Percentiles rank a stretch among this genome's conserved stretches.
Evolutionary conservation across 352 stramenopile species (phyloP).

Genomic region (Phytophthora ohioensis): DNA sequence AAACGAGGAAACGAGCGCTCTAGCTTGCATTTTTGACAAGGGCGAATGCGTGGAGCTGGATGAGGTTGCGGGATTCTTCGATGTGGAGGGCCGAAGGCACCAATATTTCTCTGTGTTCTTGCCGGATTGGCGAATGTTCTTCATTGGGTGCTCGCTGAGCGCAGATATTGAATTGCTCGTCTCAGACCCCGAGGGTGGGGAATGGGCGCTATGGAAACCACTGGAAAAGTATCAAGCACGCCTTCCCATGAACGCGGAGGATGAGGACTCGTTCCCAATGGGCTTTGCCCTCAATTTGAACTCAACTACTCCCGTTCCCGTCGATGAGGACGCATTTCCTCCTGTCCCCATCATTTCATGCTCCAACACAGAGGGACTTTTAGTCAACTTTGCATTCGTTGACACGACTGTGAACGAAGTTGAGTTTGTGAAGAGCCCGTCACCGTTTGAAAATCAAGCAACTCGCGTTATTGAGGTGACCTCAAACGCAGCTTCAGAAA

Average conservation of each 20-base stretch:
- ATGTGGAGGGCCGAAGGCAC: conserved; percentile 61
- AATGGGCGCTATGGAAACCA: conserved; percentile 81
- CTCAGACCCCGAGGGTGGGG: conserved; percentile 58
- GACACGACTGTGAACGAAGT: conserved; percentile 66
- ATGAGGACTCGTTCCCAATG: conserved; percentile 76
- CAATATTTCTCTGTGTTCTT: conserved; percentile 77
- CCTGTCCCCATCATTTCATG: conserved; percentile 64
- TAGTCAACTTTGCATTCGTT: conserved; percentile 78
- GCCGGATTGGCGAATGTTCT: conserved; percentile 83
- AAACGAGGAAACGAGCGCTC: conserved; percentile 58
- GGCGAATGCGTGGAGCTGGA: conserved; percentile 61
- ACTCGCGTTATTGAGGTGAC: conserved; percentile 19
- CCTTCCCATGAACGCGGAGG: conserved; percentile 71
- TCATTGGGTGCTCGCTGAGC: conserved; percentile 79
- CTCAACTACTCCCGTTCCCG: conserved; percentile 48
- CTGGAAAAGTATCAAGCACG: conserved; percentile 80
- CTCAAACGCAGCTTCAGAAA: neutral
- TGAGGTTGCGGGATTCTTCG: conserved; percentile 70
- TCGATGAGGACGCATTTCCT: conserved; percentile 60
- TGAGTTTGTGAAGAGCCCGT: conserved; percentile 47
- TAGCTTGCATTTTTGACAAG: conserved; percentile 68
- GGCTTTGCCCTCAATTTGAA: conserved; percentile 72
- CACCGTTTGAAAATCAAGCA: conserved; percentile 32
- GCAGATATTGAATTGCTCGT: conserved; percentile 84
- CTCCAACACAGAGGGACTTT: conserved; percentile 64